Percentiles rank a stretch among this genome's conserved stretches.
Evolutionary conservation across 208 protist species (phyloP).

Genomic region (Trypanosomatidae sp.): DNA sequence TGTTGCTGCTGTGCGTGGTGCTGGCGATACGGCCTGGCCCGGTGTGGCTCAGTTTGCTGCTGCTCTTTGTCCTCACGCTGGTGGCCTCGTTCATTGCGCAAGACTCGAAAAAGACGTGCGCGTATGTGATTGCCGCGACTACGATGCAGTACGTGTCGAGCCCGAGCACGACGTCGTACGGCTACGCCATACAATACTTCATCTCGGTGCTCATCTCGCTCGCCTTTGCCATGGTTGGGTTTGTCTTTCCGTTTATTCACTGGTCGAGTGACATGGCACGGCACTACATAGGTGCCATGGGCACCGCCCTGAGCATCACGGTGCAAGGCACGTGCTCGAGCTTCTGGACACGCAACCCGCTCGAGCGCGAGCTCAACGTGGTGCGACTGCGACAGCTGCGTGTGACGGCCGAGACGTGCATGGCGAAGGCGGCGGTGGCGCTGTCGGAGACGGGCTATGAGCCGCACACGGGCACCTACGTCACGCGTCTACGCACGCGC

Average conservation of each 20-base stretch:
- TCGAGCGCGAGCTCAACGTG: conserved; percentile 80
- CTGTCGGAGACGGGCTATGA: conserved; percentile 70
- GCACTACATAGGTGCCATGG: conserved; percentile 61
- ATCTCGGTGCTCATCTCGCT: conserved; percentile 57
- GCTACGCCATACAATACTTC: conserved; percentile 63
- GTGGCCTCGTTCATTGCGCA: conserved; percentile 69
- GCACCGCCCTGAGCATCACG: conserved; percentile 75
- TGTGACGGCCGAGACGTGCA: conserved; percentile 53
- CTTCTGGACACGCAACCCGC: conserved; percentile 62
- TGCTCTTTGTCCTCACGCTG: conserved; percentile 71
- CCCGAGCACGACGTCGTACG: conserved; percentile 24
- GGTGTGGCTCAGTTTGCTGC: conserved; percentile 49
- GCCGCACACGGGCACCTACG: conserved; percentile 59
- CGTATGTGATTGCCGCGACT: conserved; percentile 68
- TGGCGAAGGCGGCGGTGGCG: conserved; percentile 38
- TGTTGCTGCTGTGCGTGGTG: conserved; percentile 51
- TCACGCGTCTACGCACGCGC: conserved; percentile 37
- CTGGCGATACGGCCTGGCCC: conserved; percentile 34
- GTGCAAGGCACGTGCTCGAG: conserved; percentile 72
- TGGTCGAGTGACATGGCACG: conserved; percentile 75
- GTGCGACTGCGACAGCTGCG: conserved; percentile 74
- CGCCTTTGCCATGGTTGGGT: conserved; percentile 56
- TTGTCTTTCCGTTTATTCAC: conserved; percentile 76
- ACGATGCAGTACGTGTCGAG: conserved; percentile 68
- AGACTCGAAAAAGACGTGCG: conserved; percentile 79